phyloP scores from a whole-genome alignment of 345 rosid species.

The Balakata baccata region DNA sequence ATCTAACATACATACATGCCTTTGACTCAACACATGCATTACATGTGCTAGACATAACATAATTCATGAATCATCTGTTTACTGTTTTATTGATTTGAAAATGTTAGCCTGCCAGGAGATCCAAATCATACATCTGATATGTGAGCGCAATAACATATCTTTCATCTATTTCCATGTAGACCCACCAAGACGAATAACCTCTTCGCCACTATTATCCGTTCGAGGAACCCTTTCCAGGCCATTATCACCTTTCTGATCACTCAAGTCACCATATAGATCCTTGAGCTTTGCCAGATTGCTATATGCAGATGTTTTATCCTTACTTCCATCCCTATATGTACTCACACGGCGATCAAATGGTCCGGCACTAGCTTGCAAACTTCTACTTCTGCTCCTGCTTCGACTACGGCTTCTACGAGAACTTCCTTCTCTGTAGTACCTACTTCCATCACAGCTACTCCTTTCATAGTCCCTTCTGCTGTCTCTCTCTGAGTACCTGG shows the following conservation, averaged over 20 bases:
- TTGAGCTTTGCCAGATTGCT: slow-evolving; percentile 88
- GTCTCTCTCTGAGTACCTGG: slow-evolving; percentile 32
- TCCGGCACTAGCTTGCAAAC: too few relatives aligned
- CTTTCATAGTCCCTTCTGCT: slow-evolving; percentile 45
- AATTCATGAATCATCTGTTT: neutral
- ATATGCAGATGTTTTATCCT: slow-evolving; percentile 53
- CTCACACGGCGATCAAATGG: slow-evolving; percentile 33
- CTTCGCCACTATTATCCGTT: slow-evolving; percentile 63
- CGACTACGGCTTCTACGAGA: slow-evolving; percentile 42
- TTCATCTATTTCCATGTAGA: slow-evolving; percentile 61
- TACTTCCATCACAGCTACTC: slow-evolving; percentile 37
- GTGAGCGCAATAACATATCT: neutral
- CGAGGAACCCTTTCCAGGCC: slow-evolving; percentile 46
- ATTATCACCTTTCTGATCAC: slow-evolving; percentile 49
- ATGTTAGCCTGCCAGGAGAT: slow-evolving; percentile 1
- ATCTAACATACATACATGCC: neutral
- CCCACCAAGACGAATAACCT: slow-evolving; percentile 90
- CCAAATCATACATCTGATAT: neutral
- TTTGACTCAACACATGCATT: neutral
- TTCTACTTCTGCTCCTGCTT: slow-evolving; percentile 49
- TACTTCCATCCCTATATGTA: slow-evolving; percentile 49
- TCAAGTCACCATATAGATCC: slow-evolving; percentile 74
- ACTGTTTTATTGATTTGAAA: neutral
- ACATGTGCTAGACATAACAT: neutral
- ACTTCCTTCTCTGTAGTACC: slow-evolving; percentile 37